phyloP scores from a whole-genome alignment of 1,284 basidiomycete species.

The Moesziomyces parantarcticus region DNA sequence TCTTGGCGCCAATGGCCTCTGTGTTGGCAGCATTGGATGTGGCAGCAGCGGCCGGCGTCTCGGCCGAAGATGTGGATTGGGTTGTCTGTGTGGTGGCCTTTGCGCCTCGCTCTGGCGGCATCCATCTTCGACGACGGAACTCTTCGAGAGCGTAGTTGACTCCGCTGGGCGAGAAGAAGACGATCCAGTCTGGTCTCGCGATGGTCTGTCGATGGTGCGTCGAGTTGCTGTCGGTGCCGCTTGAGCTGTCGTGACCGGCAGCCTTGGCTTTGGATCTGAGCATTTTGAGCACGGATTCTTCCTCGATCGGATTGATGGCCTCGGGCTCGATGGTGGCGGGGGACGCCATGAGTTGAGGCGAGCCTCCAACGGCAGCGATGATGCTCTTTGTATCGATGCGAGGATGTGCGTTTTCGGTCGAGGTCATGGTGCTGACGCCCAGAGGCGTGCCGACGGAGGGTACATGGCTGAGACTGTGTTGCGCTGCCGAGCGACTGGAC shows the following conservation, averaged over 20 bases:
- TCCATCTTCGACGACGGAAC: slow-evolving; percentile 53
- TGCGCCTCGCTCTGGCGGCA: slow-evolving; percentile 27
- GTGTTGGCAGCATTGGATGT: neutral
- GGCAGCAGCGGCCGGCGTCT: neutral
- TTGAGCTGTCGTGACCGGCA: slow-evolving; percentile 8
- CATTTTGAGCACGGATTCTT: slow-evolving; percentile 31
- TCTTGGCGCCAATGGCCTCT: slow-evolving; percentile 7
- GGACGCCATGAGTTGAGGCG: slow-evolving; percentile 31
- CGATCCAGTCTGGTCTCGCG: slow-evolving; percentile 62
- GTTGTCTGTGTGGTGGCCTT: no score
- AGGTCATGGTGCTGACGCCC: slow-evolving; percentile 45
- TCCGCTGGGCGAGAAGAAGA: slow-evolving; percentile 66
- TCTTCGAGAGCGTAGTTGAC: slow-evolving; percentile 60
- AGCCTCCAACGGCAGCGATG: slow-evolving; percentile 18
- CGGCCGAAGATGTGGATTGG: neutral
- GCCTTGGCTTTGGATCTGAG: slow-evolving; percentile 27
- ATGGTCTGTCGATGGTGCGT: slow-evolving; percentile 9
- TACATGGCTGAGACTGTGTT: slow-evolving; percentile 30
- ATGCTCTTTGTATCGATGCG: slow-evolving; percentile 22
- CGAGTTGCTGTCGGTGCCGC: neutral
- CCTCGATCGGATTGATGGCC: slow-evolving; percentile 39
- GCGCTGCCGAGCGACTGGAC: slow-evolving; percentile 1
- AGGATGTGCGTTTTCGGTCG: slow-evolving; percentile 18
- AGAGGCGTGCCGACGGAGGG: slow-evolving; percentile 39
- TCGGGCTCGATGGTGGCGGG: slow-evolving; percentile 30